Conservation (phyloP, 306 rosid species). For the Sicyos baderoa region DNA sequence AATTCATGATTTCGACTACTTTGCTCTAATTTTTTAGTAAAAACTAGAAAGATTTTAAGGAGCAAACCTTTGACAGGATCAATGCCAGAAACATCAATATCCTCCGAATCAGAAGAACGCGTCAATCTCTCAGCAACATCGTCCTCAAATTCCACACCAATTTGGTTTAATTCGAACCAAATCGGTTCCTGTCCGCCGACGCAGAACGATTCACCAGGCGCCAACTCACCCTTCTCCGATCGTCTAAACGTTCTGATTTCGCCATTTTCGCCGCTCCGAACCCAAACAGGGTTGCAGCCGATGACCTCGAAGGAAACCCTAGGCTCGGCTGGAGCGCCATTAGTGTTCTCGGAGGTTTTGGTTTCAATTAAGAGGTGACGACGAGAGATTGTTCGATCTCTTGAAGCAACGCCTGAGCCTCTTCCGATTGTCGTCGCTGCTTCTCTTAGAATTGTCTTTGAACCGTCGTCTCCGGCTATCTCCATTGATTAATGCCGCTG, state of each 20-base stretch:
- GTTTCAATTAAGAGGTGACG: conserved; percentile 44
- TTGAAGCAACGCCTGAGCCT: conserved; percentile 43
- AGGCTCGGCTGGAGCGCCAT: conserved; percentile 21
- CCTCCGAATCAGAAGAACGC: conserved; percentile 27
- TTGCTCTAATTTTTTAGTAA: not conserved
- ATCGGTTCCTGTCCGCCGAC: conserved; percentile 42
- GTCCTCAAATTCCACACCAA: conserved; percentile 13
- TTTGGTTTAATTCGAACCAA: conserved; percentile 48
- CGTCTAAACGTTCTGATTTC: conserved; percentile 36
- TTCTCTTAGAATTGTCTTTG: conserved; percentile 23
- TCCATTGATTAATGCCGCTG: conserved; percentile 29
- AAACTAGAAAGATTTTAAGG: not conserved
- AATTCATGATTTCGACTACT: not conserved
- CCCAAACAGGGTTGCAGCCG: conserved; percentile 81
- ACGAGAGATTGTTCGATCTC: conserved; percentile 60
- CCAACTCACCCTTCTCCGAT: conserved; percentile 51
- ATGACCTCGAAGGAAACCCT: conserved; percentile 58
- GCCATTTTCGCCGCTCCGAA: conserved; percentile 25
- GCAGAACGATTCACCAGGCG: conserved; percentile 56
- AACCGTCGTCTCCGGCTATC: conserved; percentile 46
- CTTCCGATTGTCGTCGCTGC: conserved; percentile 39
- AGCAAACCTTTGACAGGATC: conserved; percentile 67
- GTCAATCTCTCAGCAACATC: conserved; percentile 24
- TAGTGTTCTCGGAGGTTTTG: conserved; percentile 5
- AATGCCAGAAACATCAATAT: conserved; percentile 42